Evolutionary conservation across 371 early-diverging fungal species (phyloP), one percentile per base, ranked within the genome.

Genomic region (Mortierella sp.): DNA sequence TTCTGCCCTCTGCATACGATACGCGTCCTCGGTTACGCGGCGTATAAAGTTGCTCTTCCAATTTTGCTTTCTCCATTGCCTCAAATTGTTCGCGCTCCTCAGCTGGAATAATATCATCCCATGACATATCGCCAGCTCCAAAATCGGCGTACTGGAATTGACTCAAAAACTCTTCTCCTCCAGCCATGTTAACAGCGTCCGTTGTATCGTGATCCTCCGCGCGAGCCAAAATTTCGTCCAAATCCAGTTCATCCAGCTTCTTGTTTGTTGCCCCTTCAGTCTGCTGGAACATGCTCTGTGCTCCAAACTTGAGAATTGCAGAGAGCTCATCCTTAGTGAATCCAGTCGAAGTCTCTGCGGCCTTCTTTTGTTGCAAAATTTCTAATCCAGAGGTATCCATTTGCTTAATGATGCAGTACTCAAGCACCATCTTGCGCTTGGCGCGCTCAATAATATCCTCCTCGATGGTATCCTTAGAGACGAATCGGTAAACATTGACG

Each of bases 401-500:
- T 73, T 96, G 95, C 74, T 96, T 96, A 84, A 99, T 98, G 76
- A 99, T 94, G 76, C 94, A 95, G 86, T 98, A 97, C 81, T 98
- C 99, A 2, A 99, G 87, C 22, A 99, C 98, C 98, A 97, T 98
- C 83, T 99, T 99, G 73, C 96, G 90, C 83, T 98, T 98, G 42
- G 99, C 99, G 13, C 99, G 94, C 82, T 99, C 97, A 56, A 99
- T 88, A 69, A 99, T 96, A 42, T 96, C 96, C 84, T 99, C 99
- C 76, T 99, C 99, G 77, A 99, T 96, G 0, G 99, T 99, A 55
- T 95, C 97, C 76, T 98, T 97, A 40, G 98, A 92, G 10, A 99
- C 95, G 71, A 99, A 95, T 51, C 99, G 92, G 82, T 99, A 99
- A 2, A 99, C 99, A 65, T 96, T 97, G 29, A 99, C 99, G 17